phyloP scores from a whole-genome alignment of 176 grass and related monocot genomes.

The Ensete glaucum region DNA sequence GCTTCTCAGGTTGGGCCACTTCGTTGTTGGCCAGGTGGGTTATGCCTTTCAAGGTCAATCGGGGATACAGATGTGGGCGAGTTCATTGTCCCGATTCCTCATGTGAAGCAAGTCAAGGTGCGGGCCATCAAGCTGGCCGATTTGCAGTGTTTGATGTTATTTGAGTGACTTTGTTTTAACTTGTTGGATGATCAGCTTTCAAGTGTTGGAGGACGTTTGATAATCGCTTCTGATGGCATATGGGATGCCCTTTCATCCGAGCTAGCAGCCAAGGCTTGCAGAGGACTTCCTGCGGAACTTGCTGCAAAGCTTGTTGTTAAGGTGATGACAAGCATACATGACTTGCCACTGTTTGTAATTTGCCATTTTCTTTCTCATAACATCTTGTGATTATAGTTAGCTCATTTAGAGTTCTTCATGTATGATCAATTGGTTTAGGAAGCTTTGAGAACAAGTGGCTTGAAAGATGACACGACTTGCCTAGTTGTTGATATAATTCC shows the following conservation, averaged over 20 bases:
- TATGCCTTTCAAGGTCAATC: constrained; percentile 94
- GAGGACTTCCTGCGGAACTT: constrained; percentile 68
- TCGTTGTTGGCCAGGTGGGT: constrained; percentile 93
- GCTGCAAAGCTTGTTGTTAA: constrained; percentile 93
- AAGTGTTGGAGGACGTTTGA: constrained; percentile 76
- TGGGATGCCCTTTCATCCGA: constrained; percentile 87
- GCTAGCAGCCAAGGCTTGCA: constrained; percentile 58
- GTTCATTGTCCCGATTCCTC: constrained; percentile 86
- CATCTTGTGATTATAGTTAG: constrained; percentile 5
- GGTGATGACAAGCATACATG: constrained; percentile 29
- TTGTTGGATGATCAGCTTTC: constrained; percentile 53
- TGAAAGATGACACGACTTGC: constrained; percentile 98
- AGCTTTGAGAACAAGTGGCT: constrained; percentile 83
- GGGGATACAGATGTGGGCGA: constrained; percentile 93
- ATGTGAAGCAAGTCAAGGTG: constrained; percentile 99
- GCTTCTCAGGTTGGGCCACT: constrained; percentile 70
- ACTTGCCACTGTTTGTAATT: not conserved
- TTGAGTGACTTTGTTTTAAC: not conserved
- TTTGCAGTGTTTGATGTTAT: not conserved
- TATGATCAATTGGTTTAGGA: constrained; percentile 41
- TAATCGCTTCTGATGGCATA: constrained; percentile 97
- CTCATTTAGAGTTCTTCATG: constrained; percentile 7
- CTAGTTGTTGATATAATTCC: constrained; percentile 90
- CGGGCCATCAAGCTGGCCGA: constrained; percentile 1
- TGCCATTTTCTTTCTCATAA: not conserved